Evolutionary conservation across 176 grass and related monocot genomes (phyloP), one percentile per base, ranked within the genome.

Genomic region (Eragrostis curvula): DNA sequence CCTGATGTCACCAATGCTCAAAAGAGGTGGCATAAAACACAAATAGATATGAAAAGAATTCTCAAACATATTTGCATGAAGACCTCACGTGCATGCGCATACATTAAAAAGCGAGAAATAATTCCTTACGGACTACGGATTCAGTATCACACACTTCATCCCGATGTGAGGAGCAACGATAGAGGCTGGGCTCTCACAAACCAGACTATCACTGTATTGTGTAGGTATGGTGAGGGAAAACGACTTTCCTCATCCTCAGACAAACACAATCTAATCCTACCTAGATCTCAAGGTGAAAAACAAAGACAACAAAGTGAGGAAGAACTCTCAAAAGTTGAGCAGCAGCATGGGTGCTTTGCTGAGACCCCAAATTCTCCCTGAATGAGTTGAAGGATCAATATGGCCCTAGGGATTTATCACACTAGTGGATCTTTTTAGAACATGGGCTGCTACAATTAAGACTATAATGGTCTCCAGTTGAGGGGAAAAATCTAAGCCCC

Each of bases 271-370:
- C 30, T 40, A 3, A 63, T 13, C 60, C 25, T 50, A 79, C 60
- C 25, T 50, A 79, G 12, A 15, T 78, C 45, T 39, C 20, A n/a
- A 51, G 13, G 61, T 66, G 1, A 66, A 79, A 63, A 79, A 79
- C 45, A 51, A 8, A 79, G 7, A 66, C 12, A 79, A 79, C 20
- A 79, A 3, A 66, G 18, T 12, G 21, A 6, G 17, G 17, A 78
- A 78, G 28, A 79, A 66, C 43, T 46, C 58, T 28, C 75, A 11
- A 64, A 64, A 13, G 59, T 17, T 9, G 9, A 77, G 58, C 17
- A 77, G 41, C 74, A 62, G 57, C 57, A 62, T 46, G 58, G 25
- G 58, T 20, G 27, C 60, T 8, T 0, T 65, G 32, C 39, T 66
- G 17, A 66, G 32, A 9, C 8, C 32, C 8, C 63, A 66, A 40